phyloP scores from a whole-genome alignment of 495 filamentous ascomycete genomes.

The Talaromyces trachyspermus region DNA sequence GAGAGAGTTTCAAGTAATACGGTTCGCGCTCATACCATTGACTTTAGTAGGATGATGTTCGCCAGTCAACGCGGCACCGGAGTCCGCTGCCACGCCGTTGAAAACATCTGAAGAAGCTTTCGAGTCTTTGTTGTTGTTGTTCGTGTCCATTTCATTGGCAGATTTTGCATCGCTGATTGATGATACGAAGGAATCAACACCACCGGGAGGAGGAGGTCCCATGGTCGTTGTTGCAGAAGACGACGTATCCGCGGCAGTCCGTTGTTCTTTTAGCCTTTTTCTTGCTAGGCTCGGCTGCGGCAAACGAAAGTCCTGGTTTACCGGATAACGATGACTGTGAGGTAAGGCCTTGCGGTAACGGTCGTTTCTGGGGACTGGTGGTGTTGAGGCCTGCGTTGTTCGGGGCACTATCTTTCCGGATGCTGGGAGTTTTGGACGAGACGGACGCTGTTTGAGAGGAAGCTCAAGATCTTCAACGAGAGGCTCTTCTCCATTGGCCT shows the following conservation, averaged over 20 bases:
- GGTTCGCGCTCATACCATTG: neutral
- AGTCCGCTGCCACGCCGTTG: conserved; percentile 1
- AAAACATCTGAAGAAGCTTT: neutral
- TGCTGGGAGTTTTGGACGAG: conserved; percentile 73
- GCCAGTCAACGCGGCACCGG: neutral
- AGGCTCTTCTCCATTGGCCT: conserved; percentile 70
- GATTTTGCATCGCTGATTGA: conserved; percentile 3
- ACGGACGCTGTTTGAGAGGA: conserved; percentile 81
- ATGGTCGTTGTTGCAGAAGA: neutral
- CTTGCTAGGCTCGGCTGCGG: conserved; percentile 41
- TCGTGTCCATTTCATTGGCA: neutral
- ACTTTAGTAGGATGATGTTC: conserved; percentile 3
- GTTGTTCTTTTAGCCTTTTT: conserved; percentile 43
- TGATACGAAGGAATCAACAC: neutral
- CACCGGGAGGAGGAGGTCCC: conserved; percentile 1
- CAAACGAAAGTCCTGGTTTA: conserved; percentile 4
- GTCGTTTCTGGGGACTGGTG: conserved; percentile 78
- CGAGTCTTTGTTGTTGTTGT: neutral
- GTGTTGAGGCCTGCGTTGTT: conserved; percentile 22
- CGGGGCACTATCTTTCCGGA: conserved; percentile 74
- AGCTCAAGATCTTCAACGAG: conserved; percentile 93
- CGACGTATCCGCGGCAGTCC: conserved; percentile 21
- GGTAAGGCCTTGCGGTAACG: conserved; percentile 37
- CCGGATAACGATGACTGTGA: conserved; percentile 18
- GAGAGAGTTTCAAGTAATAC: neutral